Conservation (phyloP, 176 grass and related monocot genomes). For the Oryza glumipatula region DNA sequence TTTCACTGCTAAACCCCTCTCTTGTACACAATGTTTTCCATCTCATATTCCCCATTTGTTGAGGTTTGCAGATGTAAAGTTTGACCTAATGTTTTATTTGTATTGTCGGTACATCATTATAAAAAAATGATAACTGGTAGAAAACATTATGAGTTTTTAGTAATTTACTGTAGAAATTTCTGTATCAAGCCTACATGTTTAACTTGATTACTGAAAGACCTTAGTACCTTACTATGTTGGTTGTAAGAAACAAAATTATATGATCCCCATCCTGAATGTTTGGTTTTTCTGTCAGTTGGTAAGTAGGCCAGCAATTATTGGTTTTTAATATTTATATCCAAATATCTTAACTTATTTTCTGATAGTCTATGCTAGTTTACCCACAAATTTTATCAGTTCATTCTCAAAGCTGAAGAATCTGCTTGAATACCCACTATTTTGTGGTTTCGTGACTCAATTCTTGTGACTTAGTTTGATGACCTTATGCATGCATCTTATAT, state of each 20-base stretch:
- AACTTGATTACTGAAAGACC: constrained; percentile 12
- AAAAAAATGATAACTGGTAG: neutral
- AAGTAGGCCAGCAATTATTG: neutral
- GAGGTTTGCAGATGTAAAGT: neutral
- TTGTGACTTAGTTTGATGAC: constrained; percentile 17
- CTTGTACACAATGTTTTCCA: neutral
- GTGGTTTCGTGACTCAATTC: constrained; percentile 9
- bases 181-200: constrained; percentile 8
- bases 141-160: constrained; percentile 22
- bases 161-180: neutral
- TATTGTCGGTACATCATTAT: neutral
- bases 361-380: constrained; percentile 20
- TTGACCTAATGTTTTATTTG: constrained; percentile 4
- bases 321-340: constrained; percentile 3
- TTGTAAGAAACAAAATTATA: constrained; percentile 27
- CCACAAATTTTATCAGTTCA: neutral
- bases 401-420: constrained; percentile 18
- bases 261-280: constrained; percentile 23
- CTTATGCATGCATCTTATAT: constrained; percentile 26
- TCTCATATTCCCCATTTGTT: constrained; percentile 10
- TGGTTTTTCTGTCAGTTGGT: constrained; percentile 1
- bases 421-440: neutral
- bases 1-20: neutral
- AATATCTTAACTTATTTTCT: constrained; percentile 18
- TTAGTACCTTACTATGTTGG: neutral